Evolutionary conservation across 768 basidiomycete species (phyloP), one percentile per base, ranked within the genome.

Genomic region (Auriscalpium vulgare): DNA sequence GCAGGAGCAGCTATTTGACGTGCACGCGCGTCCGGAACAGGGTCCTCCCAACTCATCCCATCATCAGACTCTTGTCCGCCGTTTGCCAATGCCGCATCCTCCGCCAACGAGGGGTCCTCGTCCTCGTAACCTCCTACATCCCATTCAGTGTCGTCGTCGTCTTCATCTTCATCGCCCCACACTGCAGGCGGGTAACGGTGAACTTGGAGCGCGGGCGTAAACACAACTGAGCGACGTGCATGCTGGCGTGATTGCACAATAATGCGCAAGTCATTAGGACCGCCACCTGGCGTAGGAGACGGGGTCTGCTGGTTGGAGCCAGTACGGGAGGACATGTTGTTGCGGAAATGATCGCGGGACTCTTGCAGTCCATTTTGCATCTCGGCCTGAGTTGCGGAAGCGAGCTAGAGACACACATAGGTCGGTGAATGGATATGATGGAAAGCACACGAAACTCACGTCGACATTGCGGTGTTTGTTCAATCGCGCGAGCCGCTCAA

Each of bases 401-500:
- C 87, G 57, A 91, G 78, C 88, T 92, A 64, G 17, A 13, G 13
- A 37, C 59, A 35, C 51, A 51, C 34, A 53, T 21, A 44, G 17
- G 58, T 47, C 19, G 43, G 21, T 35, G 23, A 10, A 62, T 9
- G 47, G 38, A 50, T 10, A 1, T 23, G 47, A 44, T 47, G 47
- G 37, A 45, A 54, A 45, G 23, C 46, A 37, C 1, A 53, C 43
- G 17, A 47, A 11, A 76, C 91, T 66, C 70, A 95, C 93, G 69
- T 98, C 95, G 53, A 98, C 88, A 69, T 99, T 99, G 35, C 95
- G 80, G 67, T 97, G 93, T 68, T 97, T 97, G 75, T 99, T 98
- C 54, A 98, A 77, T 56, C 97, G 76, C 0, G 97, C 97, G 7
- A 98, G 80, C 37, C 97, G 81, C 68, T 99, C 97, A 64, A 93